Percentiles rank a stretch among this genome's conserved stretches.
Conservation (phyloP, 1,284 basidiomycete species). For the Porogramme epimiltina region DNA sequence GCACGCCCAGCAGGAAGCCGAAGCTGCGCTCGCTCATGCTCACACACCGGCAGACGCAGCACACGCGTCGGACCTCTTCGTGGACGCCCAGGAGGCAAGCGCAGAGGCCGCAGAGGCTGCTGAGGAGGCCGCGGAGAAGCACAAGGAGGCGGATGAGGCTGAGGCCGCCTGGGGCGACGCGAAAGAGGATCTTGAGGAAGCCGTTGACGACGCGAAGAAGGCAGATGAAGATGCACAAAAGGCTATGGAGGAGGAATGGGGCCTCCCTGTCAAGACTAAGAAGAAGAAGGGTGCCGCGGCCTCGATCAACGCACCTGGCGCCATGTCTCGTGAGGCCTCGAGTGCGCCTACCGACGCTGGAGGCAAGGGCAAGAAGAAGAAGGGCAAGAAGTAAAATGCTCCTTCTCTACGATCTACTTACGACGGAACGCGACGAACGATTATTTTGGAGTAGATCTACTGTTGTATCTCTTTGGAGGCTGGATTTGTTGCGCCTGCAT, state of each 20-base stretch:
- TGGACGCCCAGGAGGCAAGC: too few relatives aligned
- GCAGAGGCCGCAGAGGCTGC: slow-evolving; percentile 7
- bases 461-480: slow-evolving; percentile 20
- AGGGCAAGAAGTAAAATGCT: slow-evolving; percentile 22
- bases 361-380: slow-evolving; percentile 26
- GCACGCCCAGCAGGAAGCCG: neutral
- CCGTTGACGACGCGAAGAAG: slow-evolving; percentile 11
- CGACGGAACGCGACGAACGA: slow-evolving; percentile 3
- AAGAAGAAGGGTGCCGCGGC: slow-evolving; percentile 19
- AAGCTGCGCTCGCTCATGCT: too few relatives aligned
- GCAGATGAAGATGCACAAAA: slow-evolving; percentile 11
- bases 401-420: slow-evolving; percentile 6
- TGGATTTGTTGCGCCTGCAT: slow-evolving; percentile 15
- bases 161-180: slow-evolving; percentile 11
- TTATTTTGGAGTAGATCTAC: neutral
- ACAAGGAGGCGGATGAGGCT: slow-evolving; percentile 9
- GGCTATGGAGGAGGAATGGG: slow-evolving; percentile 22
- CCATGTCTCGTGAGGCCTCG: slow-evolving; percentile 5
- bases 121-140: slow-evolving; percentile 7
- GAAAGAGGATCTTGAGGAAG: slow-evolving; percentile 3
- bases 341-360: slow-evolving; percentile 1
- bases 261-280: slow-evolving; percentile 13
- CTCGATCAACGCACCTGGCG: slow-evolving; percentile 9
- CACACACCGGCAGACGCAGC: too few relatives aligned
- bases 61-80: too few relatives aligned